Evolutionary conservation across 306 rosid genomes (phyloP), one percentile per base, ranked within the genome.

Genomic region (Dalbergia oliveri): DNA sequence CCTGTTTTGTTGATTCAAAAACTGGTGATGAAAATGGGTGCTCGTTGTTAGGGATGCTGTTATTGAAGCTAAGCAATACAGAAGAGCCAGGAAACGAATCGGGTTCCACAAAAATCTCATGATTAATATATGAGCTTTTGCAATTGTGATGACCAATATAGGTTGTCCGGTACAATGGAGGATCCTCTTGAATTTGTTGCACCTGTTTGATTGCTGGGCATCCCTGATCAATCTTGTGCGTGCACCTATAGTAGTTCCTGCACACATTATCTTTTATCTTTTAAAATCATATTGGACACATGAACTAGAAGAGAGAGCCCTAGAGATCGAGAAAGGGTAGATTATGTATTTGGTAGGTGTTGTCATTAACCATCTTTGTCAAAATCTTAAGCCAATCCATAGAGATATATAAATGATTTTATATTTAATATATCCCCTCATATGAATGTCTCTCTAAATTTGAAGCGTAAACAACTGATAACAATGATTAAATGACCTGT

Each of bases 161-260:
- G 6, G 90, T 89, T 12, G 90, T 87, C 37, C 80, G 65, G 44
- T 43, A 87, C 56, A 67, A 14, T 37, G 83, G 88, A 12, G 91
- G 92, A 13, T 85, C 37, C 1, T 84, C 89, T 66, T 82, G 71
- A 35, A 90, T 81, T 82, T 59, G 73, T 39, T 92, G 94, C 5
- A 87, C 90, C 0, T 89, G 89, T 61, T 88, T 89, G 26, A 68
- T 85, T 47, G 97, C 94, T 56, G 14, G 76, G 54, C 97, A 91
- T 5, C 66, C 74, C 35, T 86, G 83, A 3, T 87, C 92, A 53
- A 83, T 1, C 34, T 86, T 91, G 65, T 87, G 88, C 34, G 83
- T 85, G 82, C 94, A 91, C 61, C 94, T 83, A 15, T 59, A 91
- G 84, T 91, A 91, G 63, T 58, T 77, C 72, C 94, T 91, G 80